Evolutionary conservation across 2,329 filamentous ascomycete species (phyloP).

Genomic region (Calonectria ilicicola): DNA sequence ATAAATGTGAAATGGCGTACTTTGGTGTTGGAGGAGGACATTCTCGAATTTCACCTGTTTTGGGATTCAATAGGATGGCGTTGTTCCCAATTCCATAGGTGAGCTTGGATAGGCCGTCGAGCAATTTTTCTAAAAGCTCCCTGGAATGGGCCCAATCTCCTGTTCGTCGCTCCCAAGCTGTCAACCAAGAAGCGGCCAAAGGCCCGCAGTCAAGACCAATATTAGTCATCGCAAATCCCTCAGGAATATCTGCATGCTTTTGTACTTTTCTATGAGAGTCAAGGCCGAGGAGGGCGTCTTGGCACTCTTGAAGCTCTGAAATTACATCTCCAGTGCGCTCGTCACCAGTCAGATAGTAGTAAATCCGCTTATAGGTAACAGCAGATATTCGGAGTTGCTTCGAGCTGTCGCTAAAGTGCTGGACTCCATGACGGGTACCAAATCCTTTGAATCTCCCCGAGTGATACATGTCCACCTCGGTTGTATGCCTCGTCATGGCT

Average conservation of each 20-base stretch:
- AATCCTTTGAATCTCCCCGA: conserved; percentile 67
- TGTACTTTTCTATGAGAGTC: conserved; percentile 35
- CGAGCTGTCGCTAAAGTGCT: conserved; percentile 70
- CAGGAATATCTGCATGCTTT: conserved; percentile 24
- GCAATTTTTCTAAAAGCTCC: conserved; percentile 26
- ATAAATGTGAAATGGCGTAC: conserved; percentile 30
- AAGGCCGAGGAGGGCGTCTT: conserved; percentile 23
- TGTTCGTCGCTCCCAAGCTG: conserved; percentile 30
- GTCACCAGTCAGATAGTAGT: conserved; percentile 68
- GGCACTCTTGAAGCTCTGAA: conserved; percentile 23
- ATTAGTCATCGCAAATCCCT: conserved; percentile 32
- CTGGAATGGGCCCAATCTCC: conserved; percentile 18
- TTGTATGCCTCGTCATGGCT: conserved; percentile 66
- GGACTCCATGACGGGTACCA: conserved; percentile 72
- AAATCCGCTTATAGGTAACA: conserved; percentile 55
- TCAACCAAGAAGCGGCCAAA: conserved; percentile 30
- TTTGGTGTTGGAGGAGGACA: conserved; percentile 30
- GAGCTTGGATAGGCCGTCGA: conserved; percentile 21
- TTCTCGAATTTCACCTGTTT: conserved; percentile 30
- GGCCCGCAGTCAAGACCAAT: conserved; percentile 35
- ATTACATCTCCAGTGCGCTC: conserved; percentile 64
- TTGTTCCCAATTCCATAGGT: conserved; percentile 30
- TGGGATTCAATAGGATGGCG: conserved; percentile 31
- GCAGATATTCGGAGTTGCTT: conserved; percentile 69
- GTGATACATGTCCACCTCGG: conserved; percentile 73